Evolutionary conservation across 2,329 filamentous ascomycete species (phyloP).

Genomic region (Thelonectria rubi): DNA sequence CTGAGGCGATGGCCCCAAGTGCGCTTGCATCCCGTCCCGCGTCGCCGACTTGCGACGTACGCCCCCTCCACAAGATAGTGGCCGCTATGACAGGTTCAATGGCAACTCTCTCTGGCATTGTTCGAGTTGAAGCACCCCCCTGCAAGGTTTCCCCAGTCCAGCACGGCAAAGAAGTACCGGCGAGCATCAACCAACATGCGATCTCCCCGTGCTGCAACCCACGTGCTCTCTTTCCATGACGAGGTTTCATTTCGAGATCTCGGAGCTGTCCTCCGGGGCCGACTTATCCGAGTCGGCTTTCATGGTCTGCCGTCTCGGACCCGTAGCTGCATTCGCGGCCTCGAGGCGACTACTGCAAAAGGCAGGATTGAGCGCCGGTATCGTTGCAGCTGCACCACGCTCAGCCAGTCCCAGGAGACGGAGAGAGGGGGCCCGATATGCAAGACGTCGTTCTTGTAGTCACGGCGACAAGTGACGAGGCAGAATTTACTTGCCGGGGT

Average conservation of each 20-base stretch:
- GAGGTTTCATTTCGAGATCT: slow-evolving; percentile 6
- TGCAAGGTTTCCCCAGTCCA: slow-evolving; percentile 17
- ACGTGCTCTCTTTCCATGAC: neutral
- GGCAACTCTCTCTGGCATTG: neutral
- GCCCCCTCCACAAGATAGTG: neutral
- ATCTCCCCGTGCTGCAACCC: neutral
- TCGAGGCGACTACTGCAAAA: slow-evolving; percentile 3
- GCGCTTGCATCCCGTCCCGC: neutral
- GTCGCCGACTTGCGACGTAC: neutral
- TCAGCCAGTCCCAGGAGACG: slow-evolving; percentile 3
- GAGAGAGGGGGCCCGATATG: slow-evolving; percentile 1
- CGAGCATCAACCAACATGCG: slow-evolving; percentile 1
- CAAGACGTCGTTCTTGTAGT: slow-evolving; percentile 4
- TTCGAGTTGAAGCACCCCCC: neutral
- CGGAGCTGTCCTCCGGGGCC: slow-evolving; percentile 3
- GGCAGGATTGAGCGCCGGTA: neutral
- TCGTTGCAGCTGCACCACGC: neutral
- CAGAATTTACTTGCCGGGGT: slow-evolving; percentile 7
- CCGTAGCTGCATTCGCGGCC: slow-evolving; percentile 5
- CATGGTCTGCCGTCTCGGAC: neutral
- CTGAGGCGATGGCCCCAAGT: neutral
- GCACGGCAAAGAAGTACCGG: slow-evolving; percentile 16
- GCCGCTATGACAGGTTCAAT: neutral
- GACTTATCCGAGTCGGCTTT: slow-evolving; percentile 21
- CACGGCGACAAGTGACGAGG: slow-evolving; percentile 20